Evolutionary conservation across 75 land plant genomes (phyloP).

Genomic region (Cryptomeria japonica): DNA sequence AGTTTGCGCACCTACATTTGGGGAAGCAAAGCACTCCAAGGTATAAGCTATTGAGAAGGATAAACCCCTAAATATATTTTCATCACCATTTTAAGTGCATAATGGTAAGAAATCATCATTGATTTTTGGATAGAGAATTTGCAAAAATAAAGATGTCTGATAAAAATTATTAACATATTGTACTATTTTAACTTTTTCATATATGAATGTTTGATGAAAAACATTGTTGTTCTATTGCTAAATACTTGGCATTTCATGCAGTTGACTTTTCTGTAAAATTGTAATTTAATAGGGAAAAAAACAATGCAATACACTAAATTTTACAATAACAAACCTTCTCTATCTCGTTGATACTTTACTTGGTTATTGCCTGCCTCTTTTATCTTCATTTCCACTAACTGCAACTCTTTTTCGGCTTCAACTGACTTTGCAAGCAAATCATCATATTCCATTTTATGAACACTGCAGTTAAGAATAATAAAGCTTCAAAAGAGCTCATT

Average conservation of each 20-base stretch:
- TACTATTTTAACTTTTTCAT: background rate
- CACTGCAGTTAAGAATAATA: slow-evolving; percentile 34
- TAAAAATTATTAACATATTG: background rate
- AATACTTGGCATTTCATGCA: background rate
- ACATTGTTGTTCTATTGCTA: background rate
- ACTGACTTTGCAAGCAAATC: slow-evolving; percentile 61
- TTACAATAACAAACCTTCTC: slow-evolving; percentile 57
- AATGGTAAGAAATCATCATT: background rate
- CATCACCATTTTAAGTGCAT: background rate
- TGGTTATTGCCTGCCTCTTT: slow-evolving; percentile 59
- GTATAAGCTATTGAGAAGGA: too few species aligned
- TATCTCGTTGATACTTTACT: slow-evolving; percentile 64
- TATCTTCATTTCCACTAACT: slow-evolving; percentile 63
- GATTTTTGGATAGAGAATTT: background rate
- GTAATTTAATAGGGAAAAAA: background rate
- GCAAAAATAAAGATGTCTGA: too few species aligned
- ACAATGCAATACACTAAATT: background rate
- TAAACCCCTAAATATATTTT: too few species aligned
- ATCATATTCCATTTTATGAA: slow-evolving; percentile 54
- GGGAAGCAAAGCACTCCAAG: too few species aligned
- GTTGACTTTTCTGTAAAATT: background rate
- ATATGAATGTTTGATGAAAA: background rate
- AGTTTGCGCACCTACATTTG: too few species aligned
- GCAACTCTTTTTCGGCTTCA: slow-evolving; percentile 83
- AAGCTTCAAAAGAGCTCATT: background rate